Evolutionary conservation across 352 stramenopile genomes (phyloP), one percentile per base, ranked within the genome.

Genomic region (Globisporangium radiosum): DNA sequence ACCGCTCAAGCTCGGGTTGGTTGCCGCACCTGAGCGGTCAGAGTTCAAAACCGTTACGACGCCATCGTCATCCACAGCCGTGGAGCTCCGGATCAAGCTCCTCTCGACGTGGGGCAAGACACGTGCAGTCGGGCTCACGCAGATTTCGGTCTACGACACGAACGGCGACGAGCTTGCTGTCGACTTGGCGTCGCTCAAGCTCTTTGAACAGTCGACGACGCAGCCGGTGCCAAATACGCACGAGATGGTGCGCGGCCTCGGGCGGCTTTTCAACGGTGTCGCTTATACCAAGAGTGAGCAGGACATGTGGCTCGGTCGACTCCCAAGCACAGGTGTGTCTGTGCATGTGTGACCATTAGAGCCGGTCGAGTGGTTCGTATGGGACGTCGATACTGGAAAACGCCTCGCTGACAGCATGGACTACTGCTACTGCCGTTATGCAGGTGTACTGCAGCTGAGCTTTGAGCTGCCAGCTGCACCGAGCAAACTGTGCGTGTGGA

Each of bases 401-500:
- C 25, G 25, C 25, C 25, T 33, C 25, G 25, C 25, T 33, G 25
- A 33, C 25, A 33, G 25, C 25, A 33, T 33, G 25, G 25, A 33
- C 25, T 33, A 33, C 25, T 33, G 25, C 25, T 44, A 13, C 7
- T 13, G 40, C 40, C 40, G 40, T 44, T 44, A 13, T 33, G 19
- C 33, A 85, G 74, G 71, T 37, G 68, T 80, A 13, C 59, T 93
- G 2, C 63, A 90, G 44, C 68, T 93, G 37, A 67, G 53, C 15
- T 88, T 93, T 51, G 52, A 77, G 42, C 67, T 90, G 0, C 37
- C 40, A 0, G 67, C 59, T 7, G 7, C 52, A 0, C 79, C 80
- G 1, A 88, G 66, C 48, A 91, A 90, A 38, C 63, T 93, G 4
- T 90, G 84, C 38, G 57, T 93, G 1, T 93, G 84, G 84, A 93